Percentiles rank a stretch among this genome's conserved stretches.
These are phyloP conservation scores for Yamadazyma conglobata DNA, from an alignment of 1,139 yeast genomes.

Conservation along the genomic window DNA sequence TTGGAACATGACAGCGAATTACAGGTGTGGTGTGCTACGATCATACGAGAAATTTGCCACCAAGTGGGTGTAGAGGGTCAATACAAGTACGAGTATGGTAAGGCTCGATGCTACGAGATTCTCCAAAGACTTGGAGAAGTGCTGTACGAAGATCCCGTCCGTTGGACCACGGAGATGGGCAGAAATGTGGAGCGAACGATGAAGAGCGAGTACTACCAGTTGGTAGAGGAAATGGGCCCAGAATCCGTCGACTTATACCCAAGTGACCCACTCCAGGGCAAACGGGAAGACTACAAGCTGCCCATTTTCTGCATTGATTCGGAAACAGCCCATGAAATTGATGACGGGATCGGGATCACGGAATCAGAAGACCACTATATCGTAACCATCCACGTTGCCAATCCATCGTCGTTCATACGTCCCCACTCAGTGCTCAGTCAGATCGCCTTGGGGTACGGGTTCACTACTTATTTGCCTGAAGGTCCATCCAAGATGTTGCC, in stretches of 20 bases:
- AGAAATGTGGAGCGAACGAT: constrained; percentile 22
- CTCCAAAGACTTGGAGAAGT: constrained; percentile 19
- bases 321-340: constrained; percentile 81
- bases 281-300: constrained; percentile 37
- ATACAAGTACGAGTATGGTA: constrained; percentile 41
- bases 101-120: constrained; percentile 47
- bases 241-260: constrained; percentile 23
- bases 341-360: constrained; percentile 80
- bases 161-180: constrained; percentile 41
- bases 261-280: constrained; percentile 30
- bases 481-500: constrained; percentile 71
- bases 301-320: constrained; percentile 85
- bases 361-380: constrained; percentile 30
- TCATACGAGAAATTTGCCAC: constrained; percentile 33
- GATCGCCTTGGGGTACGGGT: constrained; percentile 58
- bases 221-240: constrained; percentile 18
- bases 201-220: constrained; percentile 41
- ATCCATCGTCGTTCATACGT: constrained; percentile 66
- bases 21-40: constrained; percentile 33
- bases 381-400: constrained; percentile 78
- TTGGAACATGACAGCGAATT: constrained; percentile 37
- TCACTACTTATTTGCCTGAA: constrained; percentile 77
- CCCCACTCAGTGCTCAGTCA: constrained; percentile 49
- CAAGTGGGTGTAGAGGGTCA: constrained; percentile 26
- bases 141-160: constrained; percentile 42